Base-by-base conservation (phyloP, 805 yeast species). In the Yarrowia divulgata region DNA sequence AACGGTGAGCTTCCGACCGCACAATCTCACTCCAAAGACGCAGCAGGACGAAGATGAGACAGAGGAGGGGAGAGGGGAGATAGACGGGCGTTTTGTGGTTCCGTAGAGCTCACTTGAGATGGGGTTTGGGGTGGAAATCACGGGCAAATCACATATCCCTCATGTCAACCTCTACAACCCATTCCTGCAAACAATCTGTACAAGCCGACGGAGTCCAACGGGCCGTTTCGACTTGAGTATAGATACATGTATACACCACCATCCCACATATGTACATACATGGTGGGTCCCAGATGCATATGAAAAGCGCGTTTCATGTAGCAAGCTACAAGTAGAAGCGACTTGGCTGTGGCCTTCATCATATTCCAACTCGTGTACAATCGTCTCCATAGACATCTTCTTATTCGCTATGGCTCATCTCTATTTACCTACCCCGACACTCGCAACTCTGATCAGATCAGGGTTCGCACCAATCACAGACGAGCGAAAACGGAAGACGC, bases 21-120 rank as follows among this genome's bases (percentile, higher is more conserved):
- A 52, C 57, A 52, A 52, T 52, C 57, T 52, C 57, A 52, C 57
- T 34, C 29, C 29, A 52, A 52, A 52, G 57, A 52, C 42, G 57
- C 57, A 49, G 42, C 23, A 34, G 14, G 32, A 32, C 3, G 55
- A 34, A 32, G 19, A 49, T 9, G 16, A 34, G 39, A 49, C 5
- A 32, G 39, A 49, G 37, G 55, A n/a, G 55, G 29, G 12, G 35
- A 32, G 37, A 23, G 50, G 49, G 8, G 8, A 19, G 32, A 18
- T 1, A 19, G 16, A 4, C 1, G 49, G 19, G 40, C 39, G 9
- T 3, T 9, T 39, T 40, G 43, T 40, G 13, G 6, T 12, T 6
- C 12, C 18, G 6, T 40, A 6, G 43, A 40, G 16, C 29, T 23
- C 29, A 2, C 4, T 23, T 23, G 4, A 23, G 29, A 23, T 4